Conservation (phyloP, 345 rosid genomes). For the Eucalyptus pauciflora region DNA sequence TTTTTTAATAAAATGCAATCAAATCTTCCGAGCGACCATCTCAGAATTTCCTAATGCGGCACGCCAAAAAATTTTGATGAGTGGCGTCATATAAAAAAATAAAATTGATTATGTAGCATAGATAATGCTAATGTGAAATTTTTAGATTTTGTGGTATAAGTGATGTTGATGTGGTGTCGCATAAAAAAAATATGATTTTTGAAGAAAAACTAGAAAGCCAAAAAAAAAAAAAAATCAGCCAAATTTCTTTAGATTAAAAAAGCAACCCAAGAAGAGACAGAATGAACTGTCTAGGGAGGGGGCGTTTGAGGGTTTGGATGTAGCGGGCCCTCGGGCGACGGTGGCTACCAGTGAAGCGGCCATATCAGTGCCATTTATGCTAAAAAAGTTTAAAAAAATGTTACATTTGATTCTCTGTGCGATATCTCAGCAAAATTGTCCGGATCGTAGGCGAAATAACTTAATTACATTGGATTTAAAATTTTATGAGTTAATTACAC, state of each 20-base stretch:
- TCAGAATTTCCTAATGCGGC: neutral
- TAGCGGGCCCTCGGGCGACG: neutral
- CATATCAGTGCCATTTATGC: neutral
- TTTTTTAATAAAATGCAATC: neutral
- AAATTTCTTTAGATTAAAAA: too few species aligned
- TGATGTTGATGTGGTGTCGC: neutral
- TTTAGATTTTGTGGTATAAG: neutral
- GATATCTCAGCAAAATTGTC: neutral
- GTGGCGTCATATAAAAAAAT: neutral
- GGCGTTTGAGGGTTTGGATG: neutral
- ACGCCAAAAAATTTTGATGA: neutral
- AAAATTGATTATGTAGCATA: neutral
- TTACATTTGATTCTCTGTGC: accelerated
- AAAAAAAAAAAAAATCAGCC: neutral
- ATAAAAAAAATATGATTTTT: too few species aligned
- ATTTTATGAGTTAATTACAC: neutral
- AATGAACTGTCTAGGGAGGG: neutral
- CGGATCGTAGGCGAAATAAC: accelerated
- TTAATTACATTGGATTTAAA: neutral
- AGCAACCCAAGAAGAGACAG: neutral
- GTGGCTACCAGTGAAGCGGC: neutral
- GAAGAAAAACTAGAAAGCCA: neutral
- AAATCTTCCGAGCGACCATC: neutral
- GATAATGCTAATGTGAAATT: neutral
- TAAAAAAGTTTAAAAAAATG: too few species aligned